Conservation (phyloP, 257 asterid species). For the Fraxinus excelsior region DNA sequence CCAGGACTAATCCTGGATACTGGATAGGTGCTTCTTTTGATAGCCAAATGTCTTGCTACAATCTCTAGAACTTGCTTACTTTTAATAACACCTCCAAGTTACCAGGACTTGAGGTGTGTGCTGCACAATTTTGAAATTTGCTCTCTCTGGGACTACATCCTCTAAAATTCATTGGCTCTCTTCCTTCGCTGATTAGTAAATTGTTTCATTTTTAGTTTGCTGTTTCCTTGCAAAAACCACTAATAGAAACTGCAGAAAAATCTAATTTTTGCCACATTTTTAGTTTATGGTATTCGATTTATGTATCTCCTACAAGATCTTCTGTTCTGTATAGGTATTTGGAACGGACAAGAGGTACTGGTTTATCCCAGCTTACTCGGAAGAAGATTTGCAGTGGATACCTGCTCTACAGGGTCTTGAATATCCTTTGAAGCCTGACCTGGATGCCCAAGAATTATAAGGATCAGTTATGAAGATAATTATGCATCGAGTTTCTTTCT, state of each 20-base stretch:
- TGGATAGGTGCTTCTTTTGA: background rate
- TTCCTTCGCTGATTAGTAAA: background rate
- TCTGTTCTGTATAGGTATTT: constrained; percentile 47
- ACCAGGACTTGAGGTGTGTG: background rate
- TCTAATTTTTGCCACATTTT: background rate
- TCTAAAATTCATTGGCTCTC: background rate
- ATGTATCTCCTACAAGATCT: constrained; percentile 1
- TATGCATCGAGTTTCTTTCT: constrained; percentile 8
- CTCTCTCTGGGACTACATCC: background rate
- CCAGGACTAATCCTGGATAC: background rate
- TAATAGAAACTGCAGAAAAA: background rate
- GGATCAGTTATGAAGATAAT: background rate
- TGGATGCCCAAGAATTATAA: constrained; percentile 60
- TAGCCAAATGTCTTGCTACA: background rate
- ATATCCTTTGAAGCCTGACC: constrained; percentile 69
- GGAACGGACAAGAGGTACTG: constrained; percentile 67
- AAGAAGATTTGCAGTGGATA: constrained; percentile 64
- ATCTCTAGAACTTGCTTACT: background rate
- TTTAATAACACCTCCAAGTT: background rate
- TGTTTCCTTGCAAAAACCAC: background rate
- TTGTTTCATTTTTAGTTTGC: background rate
- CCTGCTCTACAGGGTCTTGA: constrained; percentile 84
- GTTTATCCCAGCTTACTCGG: constrained; percentile 69
- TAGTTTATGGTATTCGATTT: background rate
- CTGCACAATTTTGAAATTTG: background rate